Evolutionary conservation across 2,329 filamentous ascomycete genomes (phyloP), one percentile per base, ranked within the genome.

Genomic region (Gnomoniopsis smithogilvyi): DNA sequence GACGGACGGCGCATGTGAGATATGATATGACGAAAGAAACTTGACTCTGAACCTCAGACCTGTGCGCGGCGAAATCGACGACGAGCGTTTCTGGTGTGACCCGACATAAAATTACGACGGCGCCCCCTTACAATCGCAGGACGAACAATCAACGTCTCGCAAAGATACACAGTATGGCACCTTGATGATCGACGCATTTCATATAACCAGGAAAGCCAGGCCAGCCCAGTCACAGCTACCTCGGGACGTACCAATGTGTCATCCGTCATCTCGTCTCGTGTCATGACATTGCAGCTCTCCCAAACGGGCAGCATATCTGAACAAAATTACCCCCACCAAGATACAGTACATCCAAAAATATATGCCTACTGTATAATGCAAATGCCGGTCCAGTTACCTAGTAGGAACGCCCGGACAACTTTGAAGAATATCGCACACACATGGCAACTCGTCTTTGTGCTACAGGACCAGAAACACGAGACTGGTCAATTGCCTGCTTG

Each of bases 121-220:
- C 49, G 43, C 55, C 55, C n/a, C 55, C 55, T 52, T 58, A 49
- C 55, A 58, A 52, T 19, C 51, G 41, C 55, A 52, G 33, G 26
- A 19, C 49, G 49, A 53, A 47, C 22, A 41, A 19, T 15, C 41
- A 49, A 33, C 55, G 43, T 30, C 26, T 8, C 26, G 26, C 26
- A 30, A 30, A 30, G 26, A 30, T 30, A 30, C 26, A 30, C 26
- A 53, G 52, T 49, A 58, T 52, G 55, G 41, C 45, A 30, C 14
- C 24, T 30, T 22, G 24, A 34, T 47, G 41, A 41, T 54, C 52
- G 8, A 46, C 43, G n/a, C 15, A 10, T 21, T 21, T 12, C 45
- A 47, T 19, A 15, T 26, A 47, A n/a, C 26, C 26, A 30, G 26
- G 26, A 4, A 4, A 30, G 17, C 26, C 26, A 30, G 26, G 26